Percentiles rank a stretch among this genome's conserved stretches.
Conservation (phyloP, 192 early-diverging fungal species). For the Umbelopsis isabellina region DNA sequence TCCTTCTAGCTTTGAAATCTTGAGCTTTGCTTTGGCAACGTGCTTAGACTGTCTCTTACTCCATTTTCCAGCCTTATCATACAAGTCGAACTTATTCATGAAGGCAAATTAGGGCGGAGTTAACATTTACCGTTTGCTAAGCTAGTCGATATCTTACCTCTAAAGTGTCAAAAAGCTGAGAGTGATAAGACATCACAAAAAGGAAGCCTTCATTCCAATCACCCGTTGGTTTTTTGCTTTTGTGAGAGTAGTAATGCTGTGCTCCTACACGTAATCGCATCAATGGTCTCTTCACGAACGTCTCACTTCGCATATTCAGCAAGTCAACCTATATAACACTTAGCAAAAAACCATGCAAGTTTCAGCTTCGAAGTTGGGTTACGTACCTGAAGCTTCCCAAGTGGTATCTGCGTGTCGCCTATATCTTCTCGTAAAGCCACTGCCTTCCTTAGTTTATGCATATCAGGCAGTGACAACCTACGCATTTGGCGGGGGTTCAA, state of each 20-base stretch:
- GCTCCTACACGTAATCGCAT: constrained; percentile 41
- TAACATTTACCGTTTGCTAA: background rate
- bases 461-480: constrained; percentile 37
- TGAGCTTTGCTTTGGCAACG: constrained; percentile 43
- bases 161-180: constrained; percentile 78
- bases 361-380: background rate
- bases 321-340: constrained; percentile 37
- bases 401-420: constrained; percentile 2
- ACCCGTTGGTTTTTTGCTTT: constrained; percentile 52
- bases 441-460: constrained; percentile 27
- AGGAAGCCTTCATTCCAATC: constrained; percentile 81
- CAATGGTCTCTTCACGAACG: constrained; percentile 17
- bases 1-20: constrained; percentile 31
- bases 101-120: constrained; percentile 8
- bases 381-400: constrained; percentile 39
- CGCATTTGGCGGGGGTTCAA: constrained; percentile 21
- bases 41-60: constrained; percentile 35
- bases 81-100: constrained; percentile 38
- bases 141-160: constrained; percentile 37
- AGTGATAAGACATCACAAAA: constrained; percentile 71
- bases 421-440: constrained; percentile 21
- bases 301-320: constrained; percentile 35
- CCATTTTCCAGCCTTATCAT: constrained; percentile 40
- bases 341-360: background rate
- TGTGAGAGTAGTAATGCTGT: constrained; percentile 49